Evolutionary conservation across 2,329 filamentous ascomycete species (phyloP).

Genomic region (Lachnellula cervina): DNA sequence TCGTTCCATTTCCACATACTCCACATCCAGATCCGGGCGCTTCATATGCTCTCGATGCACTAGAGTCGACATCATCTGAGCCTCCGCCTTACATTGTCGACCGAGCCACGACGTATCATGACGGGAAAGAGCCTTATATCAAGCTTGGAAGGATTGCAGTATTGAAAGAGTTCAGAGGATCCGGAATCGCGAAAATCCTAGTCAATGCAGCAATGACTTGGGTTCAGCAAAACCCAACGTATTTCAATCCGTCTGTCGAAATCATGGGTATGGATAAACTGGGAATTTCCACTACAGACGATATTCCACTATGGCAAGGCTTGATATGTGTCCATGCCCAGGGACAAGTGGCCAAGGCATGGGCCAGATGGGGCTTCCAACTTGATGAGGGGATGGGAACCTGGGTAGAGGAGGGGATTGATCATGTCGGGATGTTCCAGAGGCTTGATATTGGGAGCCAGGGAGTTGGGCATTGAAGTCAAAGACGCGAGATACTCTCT

Average conservation of each 20-base stretch:
- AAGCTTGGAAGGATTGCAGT: conserved; percentile 79
- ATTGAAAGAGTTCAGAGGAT: conserved; percentile 45
- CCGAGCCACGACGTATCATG: conserved; percentile 45
- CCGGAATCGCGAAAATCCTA: conserved; percentile 59
- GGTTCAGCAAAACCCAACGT: conserved; percentile 55
- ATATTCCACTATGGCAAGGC: conserved; percentile 61
- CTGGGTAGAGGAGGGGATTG: conserved; percentile 83
- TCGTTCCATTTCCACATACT: conserved; percentile 55
- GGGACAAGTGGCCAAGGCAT: conserved; percentile 57
- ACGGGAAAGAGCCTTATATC: conserved; percentile 69
- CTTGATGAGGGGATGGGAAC: conserved; percentile 67
- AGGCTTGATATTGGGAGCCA: conserved; percentile 36
- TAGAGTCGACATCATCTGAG: conserved; percentile 10
- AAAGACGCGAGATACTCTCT: too few relatives aligned
- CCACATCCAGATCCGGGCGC: conserved; percentile 53
- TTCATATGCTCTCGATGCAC: conserved; percentile 18
- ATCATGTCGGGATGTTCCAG: conserved; percentile 78
- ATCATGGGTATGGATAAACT: conserved; percentile 41
- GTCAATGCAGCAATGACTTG: conserved; percentile 64
- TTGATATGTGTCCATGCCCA: conserved; percentile 80
- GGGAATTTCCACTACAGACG: conserved; percentile 34
- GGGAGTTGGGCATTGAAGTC: too few relatives aligned
- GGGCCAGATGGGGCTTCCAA: conserved; percentile 68
- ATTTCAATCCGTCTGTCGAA: conserved; percentile 43
- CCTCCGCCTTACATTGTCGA: conserved; percentile 20